A percentile compares a stretch with the other conserved stretches of the same genome.
These are phyloP conservation scores for Suhomyces sp. DNA, from an alignment of 805 yeast species.

Conservation along the genomic window DNA sequence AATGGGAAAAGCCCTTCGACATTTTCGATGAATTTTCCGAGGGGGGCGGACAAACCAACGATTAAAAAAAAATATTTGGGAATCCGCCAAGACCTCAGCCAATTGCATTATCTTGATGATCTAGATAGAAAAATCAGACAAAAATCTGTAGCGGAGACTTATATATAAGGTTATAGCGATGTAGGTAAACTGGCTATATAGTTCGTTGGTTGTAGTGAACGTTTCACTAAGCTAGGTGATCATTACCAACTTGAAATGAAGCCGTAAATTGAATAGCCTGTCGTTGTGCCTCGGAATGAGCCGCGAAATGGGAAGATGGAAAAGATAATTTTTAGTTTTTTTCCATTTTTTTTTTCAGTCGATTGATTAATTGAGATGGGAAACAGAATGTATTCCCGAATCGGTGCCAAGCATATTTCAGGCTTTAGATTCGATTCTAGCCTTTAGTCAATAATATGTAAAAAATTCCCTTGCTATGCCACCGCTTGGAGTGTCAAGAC, in stretches of 20 bases:
- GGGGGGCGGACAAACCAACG: not conserved
- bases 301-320: not conserved
- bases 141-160: not conserved
- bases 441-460: not conserved
- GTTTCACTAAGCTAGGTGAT: not conserved
- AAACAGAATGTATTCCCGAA: not conserved
- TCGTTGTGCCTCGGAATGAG: not conserved
- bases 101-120: conserved; percentile 6
- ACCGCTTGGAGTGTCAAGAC: not conserved
- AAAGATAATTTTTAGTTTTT: not conserved
- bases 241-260: not conserved
- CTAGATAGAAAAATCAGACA: conserved; percentile 4
- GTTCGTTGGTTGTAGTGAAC: not conserved
- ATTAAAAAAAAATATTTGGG: not conserved
- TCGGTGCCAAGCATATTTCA: not conserved
- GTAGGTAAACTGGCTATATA: not conserved
- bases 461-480: not conserved
- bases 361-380: not conserved
- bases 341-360: not conserved
- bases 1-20: not conserved
- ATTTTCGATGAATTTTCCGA: not conserved
- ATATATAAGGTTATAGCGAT: not conserved
- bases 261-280: not conserved
- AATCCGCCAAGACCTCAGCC: not conserved
- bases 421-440: not conserved